A percentile compares a stretch with the other conserved stretches of the same genome.
phyloP scores from a whole-genome alignment of 1,284 basidiomycete genomes.

The Pisolithus thermaeus region DNA sequence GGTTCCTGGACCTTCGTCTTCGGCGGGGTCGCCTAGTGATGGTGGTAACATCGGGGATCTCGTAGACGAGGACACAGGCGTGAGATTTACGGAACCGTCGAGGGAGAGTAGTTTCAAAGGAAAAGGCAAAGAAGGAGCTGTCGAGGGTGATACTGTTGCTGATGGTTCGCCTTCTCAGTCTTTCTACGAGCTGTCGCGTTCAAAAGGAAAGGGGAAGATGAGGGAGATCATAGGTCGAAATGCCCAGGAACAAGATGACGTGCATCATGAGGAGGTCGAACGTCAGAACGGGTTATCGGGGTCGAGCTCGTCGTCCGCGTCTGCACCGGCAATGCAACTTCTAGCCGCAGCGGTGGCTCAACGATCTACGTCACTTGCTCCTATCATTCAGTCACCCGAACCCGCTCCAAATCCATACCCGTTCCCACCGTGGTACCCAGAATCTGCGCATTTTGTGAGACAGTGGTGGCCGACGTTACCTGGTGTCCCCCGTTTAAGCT shows the following conservation, averaged over 20 bases:
- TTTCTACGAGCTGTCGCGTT: not conserved
- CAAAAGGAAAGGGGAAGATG: conserved; percentile 21
- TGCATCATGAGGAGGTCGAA: conserved; percentile 4
- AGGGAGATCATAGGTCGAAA: conserved; percentile 10
- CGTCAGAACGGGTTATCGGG: conserved; percentile 4
- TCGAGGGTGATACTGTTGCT: conserved; percentile 9
- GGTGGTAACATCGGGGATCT: conserved; percentile 1
- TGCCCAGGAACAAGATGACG: conserved; percentile 1
- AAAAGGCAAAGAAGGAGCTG: conserved; percentile 23
- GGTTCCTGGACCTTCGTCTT: conserved; percentile 5
- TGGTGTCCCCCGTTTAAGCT: conserved; percentile 55
- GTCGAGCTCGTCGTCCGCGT: not conserved
- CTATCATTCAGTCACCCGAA: conserved; percentile 1
- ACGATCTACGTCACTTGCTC: conserved; percentile 3
- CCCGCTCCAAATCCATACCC: conserved; percentile 43
- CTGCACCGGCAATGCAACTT: conserved; percentile 4
- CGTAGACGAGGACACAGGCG: conserved; percentile 18
- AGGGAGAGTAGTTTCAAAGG: conserved; percentile 12
- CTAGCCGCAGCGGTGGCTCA: not conserved
- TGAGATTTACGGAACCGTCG: conserved; percentile 8
- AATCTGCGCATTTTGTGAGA: conserved; percentile 67
- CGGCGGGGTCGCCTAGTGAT: not conserved
- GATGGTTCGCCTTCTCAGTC: conserved; percentile 9
- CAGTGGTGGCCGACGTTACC: conserved; percentile 72
- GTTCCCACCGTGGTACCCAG: conserved; percentile 59